Evolutionary conservation across 2,329 filamentous ascomycete genomes (phyloP).

Genomic region (Fulvia fulva): DNA sequence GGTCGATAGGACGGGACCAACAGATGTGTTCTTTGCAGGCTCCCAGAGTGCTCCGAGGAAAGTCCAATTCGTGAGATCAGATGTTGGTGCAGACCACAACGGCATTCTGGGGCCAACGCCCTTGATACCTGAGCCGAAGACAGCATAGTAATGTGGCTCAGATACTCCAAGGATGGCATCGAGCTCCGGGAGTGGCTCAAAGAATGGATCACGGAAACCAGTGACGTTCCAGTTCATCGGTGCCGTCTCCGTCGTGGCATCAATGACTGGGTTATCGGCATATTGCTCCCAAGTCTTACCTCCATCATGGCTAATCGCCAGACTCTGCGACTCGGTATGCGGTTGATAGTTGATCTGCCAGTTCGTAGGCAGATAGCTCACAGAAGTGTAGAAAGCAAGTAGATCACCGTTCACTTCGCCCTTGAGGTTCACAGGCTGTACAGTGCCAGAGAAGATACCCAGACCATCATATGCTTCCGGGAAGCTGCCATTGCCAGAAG

Average conservation of each 20-base stretch:
- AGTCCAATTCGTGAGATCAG: constrained; percentile 44
- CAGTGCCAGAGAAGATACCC: constrained; percentile 52
- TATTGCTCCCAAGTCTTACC: constrained; percentile 48
- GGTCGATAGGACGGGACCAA: constrained; percentile 41
- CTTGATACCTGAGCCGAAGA: constrained; percentile 47
- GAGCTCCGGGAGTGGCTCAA: constrained; percentile 37
- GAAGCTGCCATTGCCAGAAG: constrained; percentile 36
- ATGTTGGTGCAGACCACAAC: constrained; percentile 44
- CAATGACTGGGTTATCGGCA: constrained; percentile 45
- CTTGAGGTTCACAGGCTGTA: constrained; percentile 46
- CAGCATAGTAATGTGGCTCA: constrained; percentile 45
- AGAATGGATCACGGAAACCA: constrained; percentile 39
- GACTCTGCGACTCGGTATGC: constrained; percentile 45
- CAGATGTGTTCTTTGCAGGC: constrained; percentile 39
- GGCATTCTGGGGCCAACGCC: constrained; percentile 46
- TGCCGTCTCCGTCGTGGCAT: constrained; percentile 30
- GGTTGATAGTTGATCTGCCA: constrained; percentile 44
- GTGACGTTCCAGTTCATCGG: constrained; percentile 46
- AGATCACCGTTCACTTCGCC: constrained; percentile 47
- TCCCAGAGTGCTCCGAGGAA: constrained; percentile 47
- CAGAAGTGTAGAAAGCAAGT: constrained; percentile 47
- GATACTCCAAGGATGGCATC: constrained; percentile 39
- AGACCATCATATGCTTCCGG: constrained; percentile 43
- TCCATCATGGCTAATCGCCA: constrained; percentile 45
- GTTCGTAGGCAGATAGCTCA: constrained; percentile 43